Evolutionary conservation across 208 protist species (phyloP), one percentile per base, ranked within the genome.

Genomic region (Trypanosoma melophagium): DNA sequence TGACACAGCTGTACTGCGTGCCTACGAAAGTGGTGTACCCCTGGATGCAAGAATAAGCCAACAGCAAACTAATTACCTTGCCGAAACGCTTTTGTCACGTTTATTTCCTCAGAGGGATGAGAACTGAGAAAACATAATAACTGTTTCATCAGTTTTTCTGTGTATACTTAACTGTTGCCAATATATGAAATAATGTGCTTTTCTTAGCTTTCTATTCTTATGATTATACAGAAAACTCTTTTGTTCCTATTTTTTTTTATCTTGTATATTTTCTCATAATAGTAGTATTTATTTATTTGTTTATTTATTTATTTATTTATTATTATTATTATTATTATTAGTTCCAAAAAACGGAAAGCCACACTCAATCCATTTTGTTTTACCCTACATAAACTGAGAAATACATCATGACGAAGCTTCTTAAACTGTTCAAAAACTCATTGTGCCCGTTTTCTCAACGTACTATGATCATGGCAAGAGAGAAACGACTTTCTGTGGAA

Each of bases 381-480:
- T 8, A 25, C 4, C 7, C 35, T 49, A 59, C 24, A 55, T 14
- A 55, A n/a, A 55, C 24, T 28, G 3, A 55, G 9, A 22, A 35
- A 35, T 7, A 5, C 28, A 35, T 35, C 28, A 35, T 83, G 78
- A 38, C 58, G 21, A 40, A 62, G 53, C 22, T 50, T 4, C 16
- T 86, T 21, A 92, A 90, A 68, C 76, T 94, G 25, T 94, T 84
- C 61, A 57, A 71, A 24, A 75, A 61, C 21, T 62, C 57, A 31
- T 40, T 69, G 2, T 94, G 86, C 71, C 89, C 89, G 3, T 94
- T 77, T 72, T 86, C 76, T 62, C 81, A 94, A 45, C 83, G 81
- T 41, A 85, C 80, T 40, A 64, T 73, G 74, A 90, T 94, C 28
- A 75, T 71, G 7, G 74, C 76, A 25, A 73, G 53, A 13, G 88